Evolutionary conservation across 2,329 filamentous ascomycete genomes (phyloP).

Genomic region (Dactylellina haptotyla): DNA sequence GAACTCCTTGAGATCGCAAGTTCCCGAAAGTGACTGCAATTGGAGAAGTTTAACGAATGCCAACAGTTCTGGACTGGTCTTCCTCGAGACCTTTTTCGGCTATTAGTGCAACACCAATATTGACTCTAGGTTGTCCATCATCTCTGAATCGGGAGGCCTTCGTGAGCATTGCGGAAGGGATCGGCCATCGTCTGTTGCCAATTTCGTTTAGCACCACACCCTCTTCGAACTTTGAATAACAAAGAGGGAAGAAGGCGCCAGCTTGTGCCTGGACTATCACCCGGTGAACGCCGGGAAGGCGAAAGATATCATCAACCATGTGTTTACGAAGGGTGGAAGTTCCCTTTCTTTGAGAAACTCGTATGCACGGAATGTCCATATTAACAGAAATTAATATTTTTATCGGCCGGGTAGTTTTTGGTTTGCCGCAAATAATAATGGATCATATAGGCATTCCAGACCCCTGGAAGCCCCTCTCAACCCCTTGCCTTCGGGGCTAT

Average conservation of each 20-base stretch:
- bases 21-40: slow-evolving; percentile 24
- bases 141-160: slow-evolving; percentile 23
- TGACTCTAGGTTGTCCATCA: slow-evolving; percentile 34
- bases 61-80: slow-evolving; percentile 51
- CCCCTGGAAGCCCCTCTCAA: slow-evolving; percentile 7
- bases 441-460: slow-evolving; percentile 37
- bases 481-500: slow-evolving; percentile 39
- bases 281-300: slow-evolving; percentile 29
- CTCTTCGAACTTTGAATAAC: slow-evolving; percentile 3
- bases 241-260: background rate
- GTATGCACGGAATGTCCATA: slow-evolving; percentile 41
- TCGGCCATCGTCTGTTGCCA: slow-evolving; percentile 26
- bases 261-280: background rate
- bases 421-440: slow-evolving; percentile 31
- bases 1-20: slow-evolving; percentile 13
- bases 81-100: slow-evolving; percentile 25
- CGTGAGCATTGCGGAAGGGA: slow-evolving; percentile 37
- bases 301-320: slow-evolving; percentile 23
- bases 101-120: slow-evolving; percentile 4
- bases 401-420: slow-evolving; percentile 36
- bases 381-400: slow-evolving; percentile 50
- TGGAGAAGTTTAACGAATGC: slow-evolving; percentile 13
- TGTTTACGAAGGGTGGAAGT: slow-evolving; percentile 15
- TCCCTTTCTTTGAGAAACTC: background rate
- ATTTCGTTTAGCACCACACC: slow-evolving; percentile 27